phyloP scores from a whole-genome alignment of 2,329 filamentous ascomycete species.

The Cordyceps fumosorosea region DNA sequence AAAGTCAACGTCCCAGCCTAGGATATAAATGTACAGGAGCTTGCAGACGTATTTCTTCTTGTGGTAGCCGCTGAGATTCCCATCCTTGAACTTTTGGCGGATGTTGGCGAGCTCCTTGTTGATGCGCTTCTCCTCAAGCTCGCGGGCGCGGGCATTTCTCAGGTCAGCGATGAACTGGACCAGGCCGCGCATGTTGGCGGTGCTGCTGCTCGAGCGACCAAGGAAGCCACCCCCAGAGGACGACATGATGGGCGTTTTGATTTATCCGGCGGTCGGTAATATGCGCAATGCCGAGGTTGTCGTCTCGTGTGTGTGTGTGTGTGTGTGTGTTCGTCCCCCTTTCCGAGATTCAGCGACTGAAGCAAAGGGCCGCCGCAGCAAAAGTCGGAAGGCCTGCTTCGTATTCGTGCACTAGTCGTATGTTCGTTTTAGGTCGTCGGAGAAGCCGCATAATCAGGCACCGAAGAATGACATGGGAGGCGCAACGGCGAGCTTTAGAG shows the following conservation, averaged over 20 bases:
- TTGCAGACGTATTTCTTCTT: constrained; percentile 99
- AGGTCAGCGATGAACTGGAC: constrained; percentile 98
- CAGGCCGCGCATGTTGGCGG: constrained; percentile 69
- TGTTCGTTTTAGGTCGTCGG: background rate
- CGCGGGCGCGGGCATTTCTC: constrained; percentile 86
- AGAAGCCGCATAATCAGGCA: constrained; percentile 2
- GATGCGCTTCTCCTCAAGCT: constrained; percentile 97
- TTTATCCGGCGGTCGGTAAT: background rate
- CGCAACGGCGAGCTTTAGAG: background rate
- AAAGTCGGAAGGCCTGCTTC: background rate
- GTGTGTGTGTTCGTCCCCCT: background rate
- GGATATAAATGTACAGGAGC: constrained; percentile 97
- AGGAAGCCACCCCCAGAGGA: constrained; percentile 55
- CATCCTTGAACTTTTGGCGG: constrained; percentile 95
- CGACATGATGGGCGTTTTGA: constrained; percentile 38
- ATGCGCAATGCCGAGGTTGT: background rate
- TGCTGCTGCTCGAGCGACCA: constrained; percentile 58
- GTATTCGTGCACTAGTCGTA: background rate
- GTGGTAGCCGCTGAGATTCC: constrained; percentile 89
- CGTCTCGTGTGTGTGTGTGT: background rate
- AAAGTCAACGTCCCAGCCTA: constrained; percentile 98
- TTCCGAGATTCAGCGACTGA: background rate
- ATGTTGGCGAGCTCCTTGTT: constrained; percentile 99
- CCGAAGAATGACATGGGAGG: background rate
- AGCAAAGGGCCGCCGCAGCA: background rate